Conservation (phyloP, 2,329 filamentous ascomycete genomes). For the Fusarium sp. region DNA sequence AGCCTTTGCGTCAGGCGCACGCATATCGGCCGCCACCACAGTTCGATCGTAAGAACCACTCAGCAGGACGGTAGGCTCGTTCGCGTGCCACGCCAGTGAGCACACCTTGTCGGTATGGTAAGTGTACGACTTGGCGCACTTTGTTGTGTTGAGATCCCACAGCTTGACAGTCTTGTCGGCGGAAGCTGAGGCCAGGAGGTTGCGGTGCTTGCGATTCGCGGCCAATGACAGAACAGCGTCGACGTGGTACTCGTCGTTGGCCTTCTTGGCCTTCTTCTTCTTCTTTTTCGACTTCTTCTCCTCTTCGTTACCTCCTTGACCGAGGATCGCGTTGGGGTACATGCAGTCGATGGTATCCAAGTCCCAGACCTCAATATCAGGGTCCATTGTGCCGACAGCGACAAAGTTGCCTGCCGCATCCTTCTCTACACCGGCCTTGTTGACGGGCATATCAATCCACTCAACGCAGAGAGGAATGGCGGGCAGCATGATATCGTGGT, state of each 20-base stretch:
- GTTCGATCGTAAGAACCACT: constrained; percentile 96
- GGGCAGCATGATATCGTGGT: constrained; percentile 99
- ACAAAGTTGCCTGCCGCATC: constrained; percentile 87
- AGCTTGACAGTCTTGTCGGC: constrained; percentile 98
- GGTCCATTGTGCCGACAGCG: constrained; percentile 95
- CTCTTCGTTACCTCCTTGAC: constrained; percentile 71
- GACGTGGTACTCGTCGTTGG: constrained; percentile 92
- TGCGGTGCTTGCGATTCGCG: constrained; percentile 92
- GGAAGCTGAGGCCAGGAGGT: constrained; percentile 92
- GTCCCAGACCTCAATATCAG: constrained; percentile 99
- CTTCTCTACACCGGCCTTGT: constrained; percentile 70
- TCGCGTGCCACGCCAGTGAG: constrained; percentile 91
- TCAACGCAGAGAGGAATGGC: constrained; percentile 95
- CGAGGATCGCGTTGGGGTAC: constrained; percentile 97
- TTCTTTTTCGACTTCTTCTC: constrained; percentile 82
- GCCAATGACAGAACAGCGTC: constrained; percentile 92
- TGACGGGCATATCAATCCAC: constrained; percentile 93
- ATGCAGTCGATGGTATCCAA: constrained; percentile 96
- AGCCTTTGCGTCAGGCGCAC: constrained; percentile 83
- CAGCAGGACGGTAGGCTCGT: constrained; percentile 86
- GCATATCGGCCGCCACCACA: constrained; percentile 94
- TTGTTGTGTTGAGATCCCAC: constrained; percentile 93
- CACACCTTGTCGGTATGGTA: constrained; percentile 99
- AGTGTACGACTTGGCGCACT: constrained; percentile 93
- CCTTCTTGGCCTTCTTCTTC: constrained; percentile 88